Conservation (phyloP, 192 early-diverging fungal species). For the Entomortierella chlamydospora region DNA sequence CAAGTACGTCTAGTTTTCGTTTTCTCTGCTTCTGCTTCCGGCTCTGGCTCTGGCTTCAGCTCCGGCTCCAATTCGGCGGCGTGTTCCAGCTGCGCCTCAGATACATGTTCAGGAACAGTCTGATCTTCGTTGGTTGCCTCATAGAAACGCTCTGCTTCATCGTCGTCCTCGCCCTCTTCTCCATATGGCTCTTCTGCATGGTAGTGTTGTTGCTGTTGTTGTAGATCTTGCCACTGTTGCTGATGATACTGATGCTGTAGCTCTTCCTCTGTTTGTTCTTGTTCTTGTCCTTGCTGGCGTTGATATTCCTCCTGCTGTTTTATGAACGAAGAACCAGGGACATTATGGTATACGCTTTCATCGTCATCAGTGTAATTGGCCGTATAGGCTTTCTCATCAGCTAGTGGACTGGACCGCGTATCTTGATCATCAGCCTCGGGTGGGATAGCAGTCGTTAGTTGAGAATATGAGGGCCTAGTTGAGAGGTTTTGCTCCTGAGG, state of each 20-base stretch:
- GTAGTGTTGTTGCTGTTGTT: neutral
- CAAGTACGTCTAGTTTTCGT: constrained; percentile 44
- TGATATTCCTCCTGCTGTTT: neutral
- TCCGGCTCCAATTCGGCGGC: neutral
- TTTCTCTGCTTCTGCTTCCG: constrained; percentile 5
- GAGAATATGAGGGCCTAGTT: neutral
- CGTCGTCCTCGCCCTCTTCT: neutral
- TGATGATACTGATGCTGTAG: neutral
- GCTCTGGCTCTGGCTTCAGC: neutral
- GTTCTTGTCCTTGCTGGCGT: neutral
- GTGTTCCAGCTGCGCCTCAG: too few species aligned
- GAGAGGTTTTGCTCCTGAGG: neutral
- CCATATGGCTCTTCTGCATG: neutral
- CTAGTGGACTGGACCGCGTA: neutral
- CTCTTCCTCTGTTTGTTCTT: neutral
- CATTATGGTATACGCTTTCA: constrained; percentile 7
- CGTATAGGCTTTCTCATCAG: neutral
- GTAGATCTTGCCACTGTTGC: too few species aligned
- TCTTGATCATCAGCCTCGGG: constrained; percentile 1
- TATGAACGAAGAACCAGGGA: constrained; percentile 4
- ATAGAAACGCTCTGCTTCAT: neutral
- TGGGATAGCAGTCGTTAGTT: neutral
- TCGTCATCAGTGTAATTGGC: constrained; percentile 9
- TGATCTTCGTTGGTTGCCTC: neutral
- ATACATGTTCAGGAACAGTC: too few species aligned